These are phyloP conservation scores for Nannizziopsis arthrosporioides DNA, from an alignment of 2,329 filamentous ascomycete genomes.

Conservation along the genomic window DNA sequence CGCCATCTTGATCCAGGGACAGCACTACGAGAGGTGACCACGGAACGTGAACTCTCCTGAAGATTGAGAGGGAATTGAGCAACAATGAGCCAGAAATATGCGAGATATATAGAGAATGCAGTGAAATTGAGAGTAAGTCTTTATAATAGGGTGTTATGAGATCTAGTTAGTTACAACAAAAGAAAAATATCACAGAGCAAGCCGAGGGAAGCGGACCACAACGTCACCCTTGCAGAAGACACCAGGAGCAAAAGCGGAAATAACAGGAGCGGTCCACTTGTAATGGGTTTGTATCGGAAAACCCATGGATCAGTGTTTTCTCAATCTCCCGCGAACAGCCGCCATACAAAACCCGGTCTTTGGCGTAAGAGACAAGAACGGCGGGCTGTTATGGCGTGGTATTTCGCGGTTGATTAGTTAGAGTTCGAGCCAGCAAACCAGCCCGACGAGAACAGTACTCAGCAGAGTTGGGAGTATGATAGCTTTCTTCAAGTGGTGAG, in stretches of 20 bases:
- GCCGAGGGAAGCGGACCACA: neutral
- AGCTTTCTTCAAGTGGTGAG: no score
- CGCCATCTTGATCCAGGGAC: conserved; percentile 23
- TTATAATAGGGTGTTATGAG: neutral
- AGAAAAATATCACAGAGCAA: neutral
- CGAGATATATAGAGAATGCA: neutral
- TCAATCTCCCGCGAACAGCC: conserved; percentile 7
- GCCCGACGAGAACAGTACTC: no score
- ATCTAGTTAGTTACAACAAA: neutral
- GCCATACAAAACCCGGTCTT: neutral
- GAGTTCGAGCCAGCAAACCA: neutral
- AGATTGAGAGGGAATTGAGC: no score
- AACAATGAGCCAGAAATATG: no score
- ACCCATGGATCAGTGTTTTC: neutral
- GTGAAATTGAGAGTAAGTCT: neutral
- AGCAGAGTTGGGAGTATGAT: no score
- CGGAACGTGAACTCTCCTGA: neutral
- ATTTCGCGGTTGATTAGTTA: neutral
- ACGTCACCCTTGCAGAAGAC: neutral
- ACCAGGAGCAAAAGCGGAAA: conserved; percentile 1
- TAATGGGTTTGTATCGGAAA: neutral
- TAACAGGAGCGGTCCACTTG: conserved; percentile 2
- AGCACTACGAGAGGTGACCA: neutral
- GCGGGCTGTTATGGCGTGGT: neutral
- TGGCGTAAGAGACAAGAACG: neutral